Evolutionary conservation across 495 filamentous ascomycete species (phyloP).

Genomic region (Penicillium diatomitis): DNA sequence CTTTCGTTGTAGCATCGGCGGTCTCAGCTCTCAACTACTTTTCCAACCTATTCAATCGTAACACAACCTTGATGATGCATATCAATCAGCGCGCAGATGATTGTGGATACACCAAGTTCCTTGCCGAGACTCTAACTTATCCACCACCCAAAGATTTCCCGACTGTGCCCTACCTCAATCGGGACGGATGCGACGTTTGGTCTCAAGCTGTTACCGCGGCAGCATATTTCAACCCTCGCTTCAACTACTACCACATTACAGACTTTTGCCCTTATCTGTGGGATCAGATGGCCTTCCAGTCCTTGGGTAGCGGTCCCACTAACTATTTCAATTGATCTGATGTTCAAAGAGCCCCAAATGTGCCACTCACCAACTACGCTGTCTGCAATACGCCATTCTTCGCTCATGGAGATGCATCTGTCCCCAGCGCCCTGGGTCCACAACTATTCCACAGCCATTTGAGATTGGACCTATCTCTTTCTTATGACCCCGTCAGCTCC

Average conservation of each 20-base stretch:
- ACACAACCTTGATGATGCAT: slow-evolving; percentile 51
- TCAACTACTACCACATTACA: slow-evolving; percentile 67
- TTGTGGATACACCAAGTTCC: slow-evolving; percentile 59
- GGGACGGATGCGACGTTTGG: slow-evolving; percentile 47
- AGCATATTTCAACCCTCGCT: slow-evolving; percentile 63
- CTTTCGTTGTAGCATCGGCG: slow-evolving; percentile 37
- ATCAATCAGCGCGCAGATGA: slow-evolving; percentile 45
- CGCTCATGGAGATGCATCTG: slow-evolving; percentile 38
- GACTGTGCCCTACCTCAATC: slow-evolving; percentile 13
- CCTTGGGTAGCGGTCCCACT: slow-evolving; percentile 43
- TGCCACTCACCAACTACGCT: slow-evolving; percentile 51
- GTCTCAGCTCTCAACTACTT: slow-evolving; percentile 57
- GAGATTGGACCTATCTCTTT: too few species aligned
- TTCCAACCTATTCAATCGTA: slow-evolving; percentile 51
- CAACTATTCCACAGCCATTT: too few species aligned
- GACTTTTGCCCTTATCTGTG: slow-evolving; percentile 66
- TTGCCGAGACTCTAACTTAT: slow-evolving; percentile 53
- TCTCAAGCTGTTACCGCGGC: slow-evolving; percentile 48
- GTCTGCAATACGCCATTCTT: slow-evolving; percentile 54
- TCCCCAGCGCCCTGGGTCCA: slow-evolving; percentile 39
- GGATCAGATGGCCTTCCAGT: slow-evolving; percentile 68
- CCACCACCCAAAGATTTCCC: slow-evolving; percentile 57
- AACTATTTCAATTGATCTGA: slow-evolving; percentile 74
- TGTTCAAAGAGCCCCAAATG: slow-evolving; percentile 67
- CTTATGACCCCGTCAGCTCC: too few species aligned